phyloP scores from a whole-genome alignment of 1,284 basidiomycete species.

The Ganoderma resinaceum region DNA sequence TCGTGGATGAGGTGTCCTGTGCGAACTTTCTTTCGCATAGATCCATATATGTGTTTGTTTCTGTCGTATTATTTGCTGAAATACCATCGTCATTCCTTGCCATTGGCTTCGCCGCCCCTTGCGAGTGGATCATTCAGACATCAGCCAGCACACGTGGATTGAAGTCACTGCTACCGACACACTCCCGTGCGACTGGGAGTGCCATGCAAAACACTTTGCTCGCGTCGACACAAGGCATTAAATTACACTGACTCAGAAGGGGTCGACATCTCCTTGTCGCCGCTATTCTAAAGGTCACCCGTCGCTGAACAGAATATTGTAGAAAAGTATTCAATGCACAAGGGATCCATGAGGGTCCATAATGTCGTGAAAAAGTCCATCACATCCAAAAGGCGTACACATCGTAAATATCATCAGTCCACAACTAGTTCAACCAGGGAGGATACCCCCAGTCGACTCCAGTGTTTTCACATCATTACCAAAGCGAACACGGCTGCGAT shows the following conservation, averaged over 20 bases:
- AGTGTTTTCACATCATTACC: not conserved
- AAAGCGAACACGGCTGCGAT: not conserved
- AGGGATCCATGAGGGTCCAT: not conserved
- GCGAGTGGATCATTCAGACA: no score
- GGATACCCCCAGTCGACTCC: not conserved
- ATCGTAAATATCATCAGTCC: not conserved
- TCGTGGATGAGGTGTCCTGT: not conserved
- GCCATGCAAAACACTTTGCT: no score
- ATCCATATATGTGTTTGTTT: not conserved
- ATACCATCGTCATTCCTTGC: not conserved
- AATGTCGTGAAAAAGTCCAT: not conserved
- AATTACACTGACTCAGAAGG: no score
- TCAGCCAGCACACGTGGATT: no score
- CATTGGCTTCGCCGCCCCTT: not conserved
- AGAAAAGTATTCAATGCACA: not conserved
- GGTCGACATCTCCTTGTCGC: no score
- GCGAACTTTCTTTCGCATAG: not conserved
- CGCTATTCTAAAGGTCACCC: no score
- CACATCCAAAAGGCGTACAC: not conserved
- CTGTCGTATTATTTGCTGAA: not conserved
- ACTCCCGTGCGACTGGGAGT: no score
- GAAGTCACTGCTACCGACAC: no score
- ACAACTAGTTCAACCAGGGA: not conserved
- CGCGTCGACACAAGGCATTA: no score
- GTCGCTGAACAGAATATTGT: not conserved